Evolutionary conservation across 2,329 filamentous ascomycete genomes (phyloP).

Genomic region (Pseudocercospora ulei): DNA sequence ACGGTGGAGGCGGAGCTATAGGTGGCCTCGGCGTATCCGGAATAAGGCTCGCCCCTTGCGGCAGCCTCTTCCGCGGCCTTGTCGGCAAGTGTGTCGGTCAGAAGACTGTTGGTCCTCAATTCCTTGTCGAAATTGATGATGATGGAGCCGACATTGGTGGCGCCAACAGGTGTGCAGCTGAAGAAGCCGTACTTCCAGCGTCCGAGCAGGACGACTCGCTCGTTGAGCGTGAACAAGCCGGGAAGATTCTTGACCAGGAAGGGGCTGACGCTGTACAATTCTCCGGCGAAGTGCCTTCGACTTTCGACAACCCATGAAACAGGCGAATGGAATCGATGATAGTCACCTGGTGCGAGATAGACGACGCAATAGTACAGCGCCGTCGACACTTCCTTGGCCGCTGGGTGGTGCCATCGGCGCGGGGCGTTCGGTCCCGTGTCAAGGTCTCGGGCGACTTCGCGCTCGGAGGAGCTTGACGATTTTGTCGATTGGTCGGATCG

Average conservation of each 20-base stretch:
- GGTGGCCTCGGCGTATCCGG: conserved; percentile 86
- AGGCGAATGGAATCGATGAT: conserved; percentile 95
- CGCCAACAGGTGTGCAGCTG: conserved; percentile 86
- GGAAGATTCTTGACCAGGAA: conserved; percentile 89
- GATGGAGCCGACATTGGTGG: conserved; percentile 95
- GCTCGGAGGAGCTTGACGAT: conserved; percentile 61
- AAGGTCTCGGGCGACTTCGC: conserved; percentile 73
- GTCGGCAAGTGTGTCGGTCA: conserved; percentile 86
- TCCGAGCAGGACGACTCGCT: conserved; percentile 84
- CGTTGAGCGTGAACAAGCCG: conserved; percentile 91
- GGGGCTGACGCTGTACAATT: conserved; percentile 87
- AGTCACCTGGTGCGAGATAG: conserved; percentile 93
- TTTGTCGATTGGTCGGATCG: conserved; percentile 58
- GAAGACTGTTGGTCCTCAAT: conserved; percentile 80
- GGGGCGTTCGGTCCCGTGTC: conserved; percentile 52
- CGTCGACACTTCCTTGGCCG: conserved; percentile 41
- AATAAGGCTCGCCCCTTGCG: conserved; percentile 66
- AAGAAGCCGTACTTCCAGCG: conserved; percentile 98
- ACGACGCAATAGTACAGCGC: conserved; percentile 88
- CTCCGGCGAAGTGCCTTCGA: conserved; percentile 92
- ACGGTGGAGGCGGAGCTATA: conserved; percentile 69
- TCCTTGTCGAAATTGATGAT: conserved; percentile 95
- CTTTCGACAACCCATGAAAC: conserved; percentile 90
- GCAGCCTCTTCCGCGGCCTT: conserved; percentile 71
- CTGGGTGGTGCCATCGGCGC: conserved; percentile 45